Evolutionary conservation across 306 rosid genomes (phyloP).

Genomic region (Dalbergia cultrata): DNA sequence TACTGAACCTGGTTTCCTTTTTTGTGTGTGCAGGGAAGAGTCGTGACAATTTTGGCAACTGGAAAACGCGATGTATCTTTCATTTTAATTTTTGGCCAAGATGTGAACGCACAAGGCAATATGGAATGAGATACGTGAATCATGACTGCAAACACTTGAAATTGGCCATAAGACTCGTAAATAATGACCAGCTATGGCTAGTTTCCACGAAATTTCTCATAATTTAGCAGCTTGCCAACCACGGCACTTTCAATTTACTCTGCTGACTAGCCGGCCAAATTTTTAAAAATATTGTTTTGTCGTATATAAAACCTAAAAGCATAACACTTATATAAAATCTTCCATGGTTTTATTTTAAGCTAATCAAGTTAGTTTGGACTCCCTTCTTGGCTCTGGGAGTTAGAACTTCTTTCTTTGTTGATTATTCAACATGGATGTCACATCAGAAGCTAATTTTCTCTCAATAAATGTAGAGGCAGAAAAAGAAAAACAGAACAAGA

Average conservation of each 20-base stretch:
- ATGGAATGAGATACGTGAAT: constrained; percentile 25
- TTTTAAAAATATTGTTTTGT: no score
- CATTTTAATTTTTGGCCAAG: background rate
- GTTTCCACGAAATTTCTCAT: constrained; percentile 5
- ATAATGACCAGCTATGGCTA: background rate
- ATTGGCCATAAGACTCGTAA: background rate
- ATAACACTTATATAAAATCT: no score
- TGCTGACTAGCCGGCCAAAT: no score
- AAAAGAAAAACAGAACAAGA: no score
- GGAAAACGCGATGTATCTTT: background rate
- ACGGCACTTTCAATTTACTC: background rate
- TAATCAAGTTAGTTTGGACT: no score
- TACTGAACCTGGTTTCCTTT: background rate
- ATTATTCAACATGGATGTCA: no score
- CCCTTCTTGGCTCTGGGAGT: no score
- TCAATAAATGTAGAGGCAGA: no score
- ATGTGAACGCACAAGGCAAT: constrained; percentile 5
- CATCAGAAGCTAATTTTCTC: no score
- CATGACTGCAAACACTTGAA: constrained; percentile 7
- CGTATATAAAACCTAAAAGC: no score
- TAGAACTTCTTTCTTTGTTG: no score
- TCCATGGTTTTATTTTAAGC: no score
- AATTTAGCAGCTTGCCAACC: background rate
- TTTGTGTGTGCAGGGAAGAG: background rate
- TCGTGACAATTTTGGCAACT: constrained; percentile 36